These are phyloP conservation scores for Aphanomyces euteiches DNA, from an alignment of 352 stramenopile species.

Conservation along the genomic window DNA sequence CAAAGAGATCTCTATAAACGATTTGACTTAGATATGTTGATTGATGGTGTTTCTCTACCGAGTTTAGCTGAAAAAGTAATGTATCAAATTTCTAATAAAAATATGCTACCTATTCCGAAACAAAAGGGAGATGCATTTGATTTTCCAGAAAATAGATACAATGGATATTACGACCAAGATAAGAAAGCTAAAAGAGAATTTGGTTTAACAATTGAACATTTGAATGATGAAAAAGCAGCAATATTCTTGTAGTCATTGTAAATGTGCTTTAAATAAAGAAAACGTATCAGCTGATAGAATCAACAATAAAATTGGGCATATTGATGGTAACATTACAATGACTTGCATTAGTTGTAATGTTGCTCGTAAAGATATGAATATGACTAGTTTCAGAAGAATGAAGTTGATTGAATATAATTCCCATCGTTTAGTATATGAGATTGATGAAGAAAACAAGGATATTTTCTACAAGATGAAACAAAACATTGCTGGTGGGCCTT, in stretches of 20 bases:
- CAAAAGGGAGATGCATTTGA: not conserved
- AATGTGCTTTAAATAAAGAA: not conserved
- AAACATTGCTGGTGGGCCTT: constrained; percentile 30
- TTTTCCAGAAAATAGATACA: constrained; percentile 16
- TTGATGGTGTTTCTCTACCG: constrained; percentile 9
- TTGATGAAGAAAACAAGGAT: constrained; percentile 33
- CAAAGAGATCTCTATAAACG: constrained; percentile 17
- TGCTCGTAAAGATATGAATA: too few relatives aligned
- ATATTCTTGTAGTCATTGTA: constrained; percentile 35
- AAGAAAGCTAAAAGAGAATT: constrained; percentile 31
- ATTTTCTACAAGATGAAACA: constrained; percentile 32
- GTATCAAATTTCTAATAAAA: constrained; percentile 15
- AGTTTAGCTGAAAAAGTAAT: constrained; percentile 1
- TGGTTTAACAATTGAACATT: constrained; percentile 29
- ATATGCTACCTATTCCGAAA: not conserved
- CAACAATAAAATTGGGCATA: too few relatives aligned
- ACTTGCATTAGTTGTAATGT: not conserved
- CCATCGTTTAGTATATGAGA: constrained; percentile 31
- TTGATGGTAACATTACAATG: constrained; percentile 30
- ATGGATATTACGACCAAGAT: constrained; percentile 35
- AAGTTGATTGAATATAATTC: constrained; percentile 34
- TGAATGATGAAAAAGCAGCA: constrained; percentile 32
- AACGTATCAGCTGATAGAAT: too few relatives aligned
- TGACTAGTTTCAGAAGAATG: constrained; percentile 24
- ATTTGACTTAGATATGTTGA: constrained; percentile 13